Evolutionary conservation across 257 asterid species (phyloP).

Genomic region (Plantago elongata): DNA sequence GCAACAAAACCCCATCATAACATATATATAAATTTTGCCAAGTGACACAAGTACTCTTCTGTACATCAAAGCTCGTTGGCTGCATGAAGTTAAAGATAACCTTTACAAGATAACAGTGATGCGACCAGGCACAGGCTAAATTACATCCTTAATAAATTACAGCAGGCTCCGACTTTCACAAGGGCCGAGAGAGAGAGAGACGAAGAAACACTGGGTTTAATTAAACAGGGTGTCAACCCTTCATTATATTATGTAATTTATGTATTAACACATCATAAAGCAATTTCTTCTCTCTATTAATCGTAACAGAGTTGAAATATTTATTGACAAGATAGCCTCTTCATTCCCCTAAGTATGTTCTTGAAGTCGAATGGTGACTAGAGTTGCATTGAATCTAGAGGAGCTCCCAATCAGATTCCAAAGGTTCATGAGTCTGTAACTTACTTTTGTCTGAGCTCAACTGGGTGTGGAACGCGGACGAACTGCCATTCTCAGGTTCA

Average conservation of each 20-base stretch:
- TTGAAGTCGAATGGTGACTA: not conserved
- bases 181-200: not conserved
- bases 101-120: too few species aligned
- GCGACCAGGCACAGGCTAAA: not conserved
- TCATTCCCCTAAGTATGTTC: constrained; percentile 1
- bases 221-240: constrained; percentile 9
- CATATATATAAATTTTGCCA: too few species aligned
- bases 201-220: not conserved
- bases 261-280: not conserved
- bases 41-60: too few species aligned
- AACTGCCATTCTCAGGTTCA: constrained; percentile 9
- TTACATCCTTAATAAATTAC: not conserved
- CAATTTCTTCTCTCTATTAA: not conserved
- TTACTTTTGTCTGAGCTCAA: constrained; percentile 4
- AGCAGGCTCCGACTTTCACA: not conserved
- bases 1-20: too few species aligned
- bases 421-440: constrained; percentile 6
- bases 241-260: not conserved
- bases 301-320: not conserved
- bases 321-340: not conserved
- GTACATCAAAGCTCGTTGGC: too few species aligned
- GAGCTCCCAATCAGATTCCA: constrained; percentile 46
- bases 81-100: too few species aligned
- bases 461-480: constrained; percentile 7
- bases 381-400: constrained; percentile 17